These are phyloP conservation scores for Cryptosporidium sp. DNA, from an alignment of 169 alveolate genomes.

Conservation along the genomic window DNA sequence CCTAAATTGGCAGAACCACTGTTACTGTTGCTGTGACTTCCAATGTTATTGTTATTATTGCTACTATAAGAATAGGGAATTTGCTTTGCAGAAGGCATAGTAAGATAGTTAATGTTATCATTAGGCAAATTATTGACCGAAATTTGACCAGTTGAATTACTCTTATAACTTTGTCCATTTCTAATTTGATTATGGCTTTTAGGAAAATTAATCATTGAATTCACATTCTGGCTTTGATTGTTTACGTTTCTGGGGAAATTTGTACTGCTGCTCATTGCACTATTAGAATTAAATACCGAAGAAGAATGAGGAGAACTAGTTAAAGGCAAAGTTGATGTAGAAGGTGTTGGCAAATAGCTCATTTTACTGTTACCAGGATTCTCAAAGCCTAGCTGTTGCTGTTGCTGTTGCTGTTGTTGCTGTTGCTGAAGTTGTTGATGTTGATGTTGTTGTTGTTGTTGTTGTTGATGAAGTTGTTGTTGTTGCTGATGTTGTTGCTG, in stretches of 20 bases:
- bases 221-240: neutral
- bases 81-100: neutral
- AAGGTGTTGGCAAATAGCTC: neutral
- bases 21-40: slow-evolving; percentile 4
- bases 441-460: neutral
- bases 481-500: neutral
- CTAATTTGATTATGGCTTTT: neutral
- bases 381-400: neutral
- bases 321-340: neutral
- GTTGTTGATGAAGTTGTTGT: neutral
- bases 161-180: neutral
- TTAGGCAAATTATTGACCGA: neutral
- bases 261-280: neutral
- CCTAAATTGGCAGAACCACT: neutral
- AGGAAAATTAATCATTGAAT: neutral
- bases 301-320: neutral
- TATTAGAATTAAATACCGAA: neutral
- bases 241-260: neutral
- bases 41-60: slow-evolving; percentile 51
- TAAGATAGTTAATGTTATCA: neutral
- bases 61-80: slow-evolving; percentile 41
- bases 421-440: neutral
- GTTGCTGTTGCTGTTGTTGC: neutral
- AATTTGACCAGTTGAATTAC: slow-evolving; percentile 24
- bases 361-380: neutral